These are phyloP conservation scores for Vitis hybrid DNA, from an alignment of 177 flowering plant genomes.

Conservation along the genomic window DNA sequence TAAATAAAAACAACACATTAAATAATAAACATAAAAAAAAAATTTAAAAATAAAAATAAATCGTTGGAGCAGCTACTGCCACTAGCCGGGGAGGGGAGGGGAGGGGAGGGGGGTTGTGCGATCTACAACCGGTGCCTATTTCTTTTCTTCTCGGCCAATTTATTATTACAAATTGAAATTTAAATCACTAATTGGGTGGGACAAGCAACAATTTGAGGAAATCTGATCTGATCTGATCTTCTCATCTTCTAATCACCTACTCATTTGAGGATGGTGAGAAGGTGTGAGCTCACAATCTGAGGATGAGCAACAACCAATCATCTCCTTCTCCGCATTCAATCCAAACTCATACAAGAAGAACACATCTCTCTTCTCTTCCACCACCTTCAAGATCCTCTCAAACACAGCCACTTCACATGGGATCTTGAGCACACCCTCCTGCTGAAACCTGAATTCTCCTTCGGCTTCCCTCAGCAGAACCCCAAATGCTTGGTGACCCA, in stretches of 20 bases:
- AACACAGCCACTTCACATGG: constrained; percentile 52
- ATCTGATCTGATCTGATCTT: no score
- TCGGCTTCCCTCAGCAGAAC: constrained; percentile 70
- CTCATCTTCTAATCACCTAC: constrained; percentile 35
- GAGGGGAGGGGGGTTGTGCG: no score
- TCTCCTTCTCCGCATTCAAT: constrained; percentile 29
- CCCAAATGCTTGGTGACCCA: constrained; percentile 65
- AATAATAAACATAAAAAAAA: no score
- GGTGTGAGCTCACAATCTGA: constrained; percentile 41
- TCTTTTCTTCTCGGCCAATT: no score
- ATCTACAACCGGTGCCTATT: no score
- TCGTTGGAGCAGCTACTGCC: no score
- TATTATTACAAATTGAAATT: no score
- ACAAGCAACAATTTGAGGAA: no score
- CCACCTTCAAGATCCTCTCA: constrained; percentile 55
- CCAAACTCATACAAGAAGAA: constrained; percentile 30
- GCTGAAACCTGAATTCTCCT: constrained; percentile 85
- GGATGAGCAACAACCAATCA: constrained; percentile 29
- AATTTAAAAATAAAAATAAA: no score
- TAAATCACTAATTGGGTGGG: no score
- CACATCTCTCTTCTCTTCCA: constrained; percentile 49
- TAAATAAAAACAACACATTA: no score
- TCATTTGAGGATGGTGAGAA: constrained; percentile 42
- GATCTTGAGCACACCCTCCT: constrained; percentile 72
- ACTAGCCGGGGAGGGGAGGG: no score